phyloP scores from a whole-genome alignment of 2,329 filamentous ascomycete species.

The Fusarium sp. region DNA sequence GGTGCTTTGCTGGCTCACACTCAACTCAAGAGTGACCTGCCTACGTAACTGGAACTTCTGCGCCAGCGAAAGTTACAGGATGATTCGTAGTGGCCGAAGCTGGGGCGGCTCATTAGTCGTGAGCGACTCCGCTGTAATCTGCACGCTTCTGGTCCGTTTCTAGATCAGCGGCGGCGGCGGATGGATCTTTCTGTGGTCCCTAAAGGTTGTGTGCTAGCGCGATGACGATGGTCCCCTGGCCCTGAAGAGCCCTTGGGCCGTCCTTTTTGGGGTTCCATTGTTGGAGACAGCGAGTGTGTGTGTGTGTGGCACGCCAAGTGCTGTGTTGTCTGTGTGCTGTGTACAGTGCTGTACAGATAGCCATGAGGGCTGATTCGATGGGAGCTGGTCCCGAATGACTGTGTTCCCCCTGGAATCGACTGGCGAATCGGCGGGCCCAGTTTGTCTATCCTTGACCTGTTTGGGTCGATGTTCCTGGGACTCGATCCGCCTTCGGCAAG shows the following conservation, averaged over 20 bases:
- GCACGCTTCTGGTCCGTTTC: slow-evolving; percentile 52
- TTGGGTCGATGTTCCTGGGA: slow-evolving; percentile 44
- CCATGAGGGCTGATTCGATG: slow-evolving; percentile 5
- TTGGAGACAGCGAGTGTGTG: slow-evolving; percentile 8
- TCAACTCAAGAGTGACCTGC: slow-evolving; percentile 1
- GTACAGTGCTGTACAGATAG: background rate
- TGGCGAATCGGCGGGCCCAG: slow-evolving; percentile 36
- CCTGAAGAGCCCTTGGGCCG: slow-evolving; percentile 25
- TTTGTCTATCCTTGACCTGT: slow-evolving; percentile 43
- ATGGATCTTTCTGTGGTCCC: slow-evolving; percentile 43
- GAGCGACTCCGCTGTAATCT: slow-evolving; percentile 43
- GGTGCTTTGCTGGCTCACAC: slow-evolving; percentile 25
- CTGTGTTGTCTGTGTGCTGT: background rate
- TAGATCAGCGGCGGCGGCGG: slow-evolving; percentile 51
- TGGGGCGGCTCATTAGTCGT: slow-evolving; percentile 50
- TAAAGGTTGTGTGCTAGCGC: slow-evolving; percentile 33
- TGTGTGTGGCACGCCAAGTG: slow-evolving; percentile 27
- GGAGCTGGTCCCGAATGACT: slow-evolving; percentile 30
- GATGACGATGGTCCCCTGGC: slow-evolving; percentile 37
- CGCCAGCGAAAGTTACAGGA: slow-evolving; percentile 42
- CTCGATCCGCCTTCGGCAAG: slow-evolving; percentile 40
- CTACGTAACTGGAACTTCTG: slow-evolving; percentile 7
- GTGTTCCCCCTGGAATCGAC: slow-evolving; percentile 42
- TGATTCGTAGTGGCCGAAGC: slow-evolving; percentile 49
- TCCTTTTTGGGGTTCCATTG: slow-evolving; percentile 25